A percentile compares a stretch with the other conserved stretches of the same genome.
Evolutionary conservation across 2,329 filamentous ascomycete genomes (phyloP).

Genomic region (Akanthomyces muscarius): DNA sequence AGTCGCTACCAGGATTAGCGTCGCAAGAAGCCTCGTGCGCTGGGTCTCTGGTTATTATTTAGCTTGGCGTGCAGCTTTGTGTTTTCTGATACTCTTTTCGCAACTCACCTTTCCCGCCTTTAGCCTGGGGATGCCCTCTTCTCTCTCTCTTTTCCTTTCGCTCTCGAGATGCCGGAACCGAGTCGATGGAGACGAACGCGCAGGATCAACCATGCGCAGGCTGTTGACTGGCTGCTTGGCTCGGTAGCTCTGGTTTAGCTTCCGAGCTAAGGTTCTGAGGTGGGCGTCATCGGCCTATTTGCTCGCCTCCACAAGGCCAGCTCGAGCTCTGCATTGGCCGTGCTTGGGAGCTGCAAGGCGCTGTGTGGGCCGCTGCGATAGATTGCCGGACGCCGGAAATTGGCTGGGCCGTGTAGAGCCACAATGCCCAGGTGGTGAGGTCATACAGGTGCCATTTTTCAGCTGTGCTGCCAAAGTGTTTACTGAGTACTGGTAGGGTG

Average conservation of each 20-base stretch:
- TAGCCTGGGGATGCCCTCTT: neutral
- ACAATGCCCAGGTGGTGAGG: conserved; percentile 6
- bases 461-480: neutral
- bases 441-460: conserved; percentile 13
- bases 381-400: conserved; percentile 16
- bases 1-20: conserved; percentile 8
- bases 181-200: neutral
- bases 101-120: neutral
- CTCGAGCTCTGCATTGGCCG: neutral
- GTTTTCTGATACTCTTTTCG: too few relatives aligned
- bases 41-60: neutral
- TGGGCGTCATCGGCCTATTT: conserved; percentile 4
- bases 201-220: conserved; percentile 10
- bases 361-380: conserved; percentile 9
- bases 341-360: too few relatives aligned
- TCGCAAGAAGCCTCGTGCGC: neutral
- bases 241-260: conserved; percentile 10
- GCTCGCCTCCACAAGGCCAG: neutral
- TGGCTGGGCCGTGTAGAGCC: conserved; percentile 2
- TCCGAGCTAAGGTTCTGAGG: conserved; percentile 2
- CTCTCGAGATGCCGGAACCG: neutral
- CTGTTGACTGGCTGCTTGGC: conserved; percentile 8
- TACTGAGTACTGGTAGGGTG: too few relatives aligned
- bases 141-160: neutral
- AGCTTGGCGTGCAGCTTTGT: conserved; percentile 9